Conservation (phyloP, 1,284 basidiomycete species). For the Porogramme epimiltina region DNA sequence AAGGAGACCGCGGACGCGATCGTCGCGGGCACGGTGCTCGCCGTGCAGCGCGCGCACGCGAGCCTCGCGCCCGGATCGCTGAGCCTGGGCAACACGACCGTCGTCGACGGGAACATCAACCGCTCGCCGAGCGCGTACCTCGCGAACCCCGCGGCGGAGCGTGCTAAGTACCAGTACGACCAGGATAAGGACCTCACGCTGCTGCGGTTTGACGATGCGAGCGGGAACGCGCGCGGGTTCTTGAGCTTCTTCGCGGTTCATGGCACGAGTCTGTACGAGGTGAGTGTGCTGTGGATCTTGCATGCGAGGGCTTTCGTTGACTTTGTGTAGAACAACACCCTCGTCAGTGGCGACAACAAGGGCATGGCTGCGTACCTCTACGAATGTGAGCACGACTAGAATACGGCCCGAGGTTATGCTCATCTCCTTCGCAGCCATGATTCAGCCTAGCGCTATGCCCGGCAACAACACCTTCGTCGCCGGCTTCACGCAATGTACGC, state of each 20-base stretch:
- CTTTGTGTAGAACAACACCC: constrained; percentile 66
- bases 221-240: constrained; percentile 63
- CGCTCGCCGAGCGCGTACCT: constrained; percentile 74
- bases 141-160: constrained; percentile 69
- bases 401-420: neutral
- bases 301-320: neutral
- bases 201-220: constrained; percentile 60
- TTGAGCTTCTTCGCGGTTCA: constrained; percentile 82
- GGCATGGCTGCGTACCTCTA: constrained; percentile 82
- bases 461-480: constrained; percentile 74
- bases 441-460: constrained; percentile 65
- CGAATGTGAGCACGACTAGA: constrained; percentile 49
- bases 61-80: constrained; percentile 62
- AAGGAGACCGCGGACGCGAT: constrained; percentile 70
- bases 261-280: constrained; percentile 77
- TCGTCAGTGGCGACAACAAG: constrained; percentile 79
- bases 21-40: constrained; percentile 66
- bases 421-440: constrained; percentile 42
- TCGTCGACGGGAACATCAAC: constrained; percentile 73
- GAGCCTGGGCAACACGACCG: constrained; percentile 67
- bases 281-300: constrained; percentile 30
- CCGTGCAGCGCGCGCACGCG: constrained; percentile 68
- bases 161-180: constrained; percentile 65
- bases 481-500: constrained; percentile 72
- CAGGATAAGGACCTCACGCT: constrained; percentile 74